Conservation (phyloP, 495 filamentous ascomycete genomes). For the Xylaria intraflava region DNA sequence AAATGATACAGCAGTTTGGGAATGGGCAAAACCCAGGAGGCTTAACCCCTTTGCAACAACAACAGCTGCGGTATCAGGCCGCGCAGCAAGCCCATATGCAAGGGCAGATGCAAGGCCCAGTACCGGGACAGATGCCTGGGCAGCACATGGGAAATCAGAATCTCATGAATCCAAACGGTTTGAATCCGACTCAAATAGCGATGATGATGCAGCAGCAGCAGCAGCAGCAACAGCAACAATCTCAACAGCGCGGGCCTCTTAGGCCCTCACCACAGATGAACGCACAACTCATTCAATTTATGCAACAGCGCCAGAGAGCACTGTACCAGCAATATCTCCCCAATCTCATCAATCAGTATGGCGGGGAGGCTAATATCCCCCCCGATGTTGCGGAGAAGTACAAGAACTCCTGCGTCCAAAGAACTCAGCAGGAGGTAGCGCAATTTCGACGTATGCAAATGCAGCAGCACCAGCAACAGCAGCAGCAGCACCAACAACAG, state of each 20-base stretch:
- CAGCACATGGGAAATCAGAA: slow-evolving; percentile 30
- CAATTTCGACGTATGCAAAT: slow-evolving; percentile 22
- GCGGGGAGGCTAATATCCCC: slow-evolving; percentile 28
- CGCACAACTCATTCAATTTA: slow-evolving; percentile 17
- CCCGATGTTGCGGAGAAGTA: slow-evolving; percentile 28
- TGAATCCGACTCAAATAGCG: slow-evolving; percentile 32
- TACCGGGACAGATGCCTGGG: slow-evolving; percentile 29
- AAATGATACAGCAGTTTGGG: slow-evolving; percentile 29
- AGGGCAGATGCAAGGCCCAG: slow-evolving; percentile 27
- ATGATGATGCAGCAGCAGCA: slow-evolving; percentile 34
- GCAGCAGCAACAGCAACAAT: slow-evolving; percentile 21
- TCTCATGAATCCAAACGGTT: slow-evolving; percentile 26
- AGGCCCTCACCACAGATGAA: slow-evolving; percentile 2
- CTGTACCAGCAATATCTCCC: slow-evolving; percentile 44
- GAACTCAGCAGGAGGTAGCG: slow-evolving; percentile 19
- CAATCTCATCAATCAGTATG: slow-evolving; percentile 34
- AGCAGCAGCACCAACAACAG: slow-evolving; percentile 25
- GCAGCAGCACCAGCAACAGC: slow-evolving; percentile 31
- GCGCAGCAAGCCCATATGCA: slow-evolving; percentile 30
- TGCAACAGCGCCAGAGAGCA: slow-evolving; percentile 29
- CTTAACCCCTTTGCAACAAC: slow-evolving; percentile 34
- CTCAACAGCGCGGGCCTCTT: slow-evolving; percentile 19
- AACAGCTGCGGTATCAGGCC: slow-evolving; percentile 28
- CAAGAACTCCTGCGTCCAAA: slow-evolving; percentile 17
- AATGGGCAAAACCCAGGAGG: slow-evolving; percentile 25